These are phyloP conservation scores for Elasticomyces elasticus DNA, from an alignment of 495 filamentous ascomycete species.

Conservation along the genomic window DNA sequence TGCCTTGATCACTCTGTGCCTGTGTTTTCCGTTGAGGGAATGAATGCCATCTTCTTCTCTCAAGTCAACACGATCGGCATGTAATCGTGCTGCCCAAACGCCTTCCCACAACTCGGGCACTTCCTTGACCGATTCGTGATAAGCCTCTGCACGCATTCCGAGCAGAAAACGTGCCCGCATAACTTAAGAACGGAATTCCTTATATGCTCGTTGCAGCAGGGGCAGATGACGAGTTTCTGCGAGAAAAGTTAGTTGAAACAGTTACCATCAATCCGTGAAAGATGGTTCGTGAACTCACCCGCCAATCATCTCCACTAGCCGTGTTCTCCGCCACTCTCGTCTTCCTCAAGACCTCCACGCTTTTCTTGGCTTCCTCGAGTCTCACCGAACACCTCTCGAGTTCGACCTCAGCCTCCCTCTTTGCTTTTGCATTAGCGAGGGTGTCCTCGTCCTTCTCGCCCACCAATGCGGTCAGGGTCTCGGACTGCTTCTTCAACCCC, in stretches of 20 bases:
- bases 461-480: conserved; percentile 61
- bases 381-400: conserved; percentile 61
- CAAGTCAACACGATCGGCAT: conserved; percentile 40
- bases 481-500: conserved; percentile 61
- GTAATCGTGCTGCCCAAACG: conserved; percentile 80
- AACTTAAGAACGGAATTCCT: conserved; percentile 87
- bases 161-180: conserved; percentile 96
- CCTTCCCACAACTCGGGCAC: conserved; percentile 82
- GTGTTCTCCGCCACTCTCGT: conserved; percentile 35
- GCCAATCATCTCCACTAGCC: conserved; percentile 13
- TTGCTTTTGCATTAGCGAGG: conserved; percentile 43
- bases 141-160: conserved; percentile 77
- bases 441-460: conserved; percentile 59
- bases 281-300: conserved; percentile 8
- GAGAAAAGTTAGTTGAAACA: neutral
- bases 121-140: conserved; percentile 81
- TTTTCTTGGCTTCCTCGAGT: conserved; percentile 64
- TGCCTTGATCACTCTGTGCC: too few relatives aligned
- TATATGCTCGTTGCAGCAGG: conserved; percentile 79
- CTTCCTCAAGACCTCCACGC: conserved; percentile 68
- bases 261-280: neutral
- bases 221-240: conserved; percentile 78
- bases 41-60: neutral
- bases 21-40: neutral
- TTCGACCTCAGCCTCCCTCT: conserved; percentile 65